These are phyloP conservation scores for Dothistroma septosporum DNA, from an alignment of 2,329 filamentous ascomycete species.

Conservation along the genomic window DNA sequence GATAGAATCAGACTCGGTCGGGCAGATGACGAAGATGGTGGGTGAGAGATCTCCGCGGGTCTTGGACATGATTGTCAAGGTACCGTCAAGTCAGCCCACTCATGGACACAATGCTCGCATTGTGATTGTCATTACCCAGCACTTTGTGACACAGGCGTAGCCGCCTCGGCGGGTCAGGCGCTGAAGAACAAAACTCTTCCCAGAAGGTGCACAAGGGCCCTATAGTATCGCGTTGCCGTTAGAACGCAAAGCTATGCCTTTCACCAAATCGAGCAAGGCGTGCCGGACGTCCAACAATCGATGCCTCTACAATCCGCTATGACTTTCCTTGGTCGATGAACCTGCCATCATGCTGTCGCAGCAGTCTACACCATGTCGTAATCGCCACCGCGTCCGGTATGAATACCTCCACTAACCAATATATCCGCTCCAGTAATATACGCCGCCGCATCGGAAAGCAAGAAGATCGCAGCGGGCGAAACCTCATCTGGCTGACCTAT, in stretches of 20 bases:
- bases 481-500: constrained; percentile 27
- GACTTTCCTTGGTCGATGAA: not conserved
- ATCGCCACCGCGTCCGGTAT: constrained; percentile 24
- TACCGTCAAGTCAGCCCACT: no score
- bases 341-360: not conserved
- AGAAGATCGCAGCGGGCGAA: constrained; percentile 38
- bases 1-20: no score
- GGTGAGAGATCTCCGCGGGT: no score
- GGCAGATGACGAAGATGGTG: no score
- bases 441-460: constrained; percentile 40
- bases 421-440: constrained; percentile 42
- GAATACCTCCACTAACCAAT: constrained; percentile 27
- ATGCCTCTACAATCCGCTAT: not conserved
- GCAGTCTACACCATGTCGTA: constrained; percentile 26
- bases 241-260: not conserved
- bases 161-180: no score
- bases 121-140: no score
- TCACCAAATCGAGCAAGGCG: not conserved
- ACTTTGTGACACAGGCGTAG: no score
- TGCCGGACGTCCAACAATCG: not conserved
- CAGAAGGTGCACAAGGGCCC: no score
- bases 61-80: no score
- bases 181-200: no score
- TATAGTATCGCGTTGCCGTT: no score
- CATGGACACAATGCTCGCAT: no score